Base-by-base conservation (phyloP, 2,329 filamentous ascomycete genomes). In the Fusarium lyarnte region DNA sequence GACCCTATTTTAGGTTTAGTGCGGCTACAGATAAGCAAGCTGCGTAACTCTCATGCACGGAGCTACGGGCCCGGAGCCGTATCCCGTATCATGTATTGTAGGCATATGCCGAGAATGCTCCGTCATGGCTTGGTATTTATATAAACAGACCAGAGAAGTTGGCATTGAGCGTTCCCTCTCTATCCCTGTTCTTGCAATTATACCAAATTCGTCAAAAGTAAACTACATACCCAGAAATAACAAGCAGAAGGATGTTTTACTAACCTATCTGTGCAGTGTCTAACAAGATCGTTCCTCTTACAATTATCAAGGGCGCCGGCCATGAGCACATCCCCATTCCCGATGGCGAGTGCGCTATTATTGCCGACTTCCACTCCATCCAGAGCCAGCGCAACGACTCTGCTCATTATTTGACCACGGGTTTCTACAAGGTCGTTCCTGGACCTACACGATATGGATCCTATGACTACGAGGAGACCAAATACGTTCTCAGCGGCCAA, bases 381-480 rank as follows among this genome's bases (percentile, higher is more conserved):
- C 52, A 69, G 63, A 54, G 53, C 4, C 43, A 72, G 33, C 63
- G 47, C 21, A 29, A 38, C 2, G 53, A 58, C 41, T 54, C 63
- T 11, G 52, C 58, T 13, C 53, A 69, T 16, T 57, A 72, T 8
- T 31, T 72, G 13, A 72, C 69, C 17, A 69, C 69, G 3, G 69
- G 69, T 0, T 72, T 72, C 54, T 72, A 72, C n/a, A 53, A 55
- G 51, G 69, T 72, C 8, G 63, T 72, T 45, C 69, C 69, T 31
- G 69, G 69, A 2, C 69, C 69, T 36, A 72, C 68, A 41, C 63
- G 69, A 51, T 72, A 72, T 14, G 68, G 68, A 51, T 31, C 43
- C 5, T 72, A 72, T 10, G 69, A 72, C 38, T 72, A 72, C 7
- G 69, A 72, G 45, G 69, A 72, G 54, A 72, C 68, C 11, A 72